Base-by-base conservation (phyloP, 768 basidiomycete genomes). In the Collybia nuda region DNA sequence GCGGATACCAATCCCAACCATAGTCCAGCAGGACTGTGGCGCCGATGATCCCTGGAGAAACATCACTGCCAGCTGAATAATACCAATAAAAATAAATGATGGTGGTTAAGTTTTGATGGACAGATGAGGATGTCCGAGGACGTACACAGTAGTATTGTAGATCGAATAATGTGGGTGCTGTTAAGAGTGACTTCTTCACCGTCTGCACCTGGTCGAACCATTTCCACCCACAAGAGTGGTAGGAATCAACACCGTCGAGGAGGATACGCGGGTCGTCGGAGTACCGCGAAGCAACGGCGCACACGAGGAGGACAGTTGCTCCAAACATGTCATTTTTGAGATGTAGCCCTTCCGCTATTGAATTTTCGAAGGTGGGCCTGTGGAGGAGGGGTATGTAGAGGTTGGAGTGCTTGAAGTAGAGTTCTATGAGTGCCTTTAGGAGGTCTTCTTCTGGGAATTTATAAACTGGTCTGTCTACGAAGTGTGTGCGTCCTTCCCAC, bases 171-270 rank as follows among this genome's bases (percentile, higher is more conserved):
- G 76, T 68, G 1, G 90, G 87, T 5, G 86, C 81, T 0, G 73
- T 68, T 11, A 91, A 68, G n/a, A 90, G 67, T 0, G 78, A 79
- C 58, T 79, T 81, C 47, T 81, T 79, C 32, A 85, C 76, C 61
- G 80, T 74, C 50, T 88, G 81, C 1, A 86, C 82, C 58, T 88
- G 85, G n/a, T 80, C 71, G 55, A 84, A 84, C 72, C 79, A 88
- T 56, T 76, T 79, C 83, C 83, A 86, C 0, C 85, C 85, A 2
- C 75, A 70, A 1, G 78, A 82, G 51, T 78, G 77, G 40, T 62
- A 56, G 43, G 62, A 63, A 5, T 67, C 65, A 5, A 60, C 60
- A 17, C 67, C 72, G 42, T 77, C 75, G 8, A 73, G 55, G 36
- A 75, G 51, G 1, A 84, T 80, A 8, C 85, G 71, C 1, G 73